Evolutionary conservation across 257 asterid genomes (phyloP).

Genomic region (Petunia secreta): DNA sequence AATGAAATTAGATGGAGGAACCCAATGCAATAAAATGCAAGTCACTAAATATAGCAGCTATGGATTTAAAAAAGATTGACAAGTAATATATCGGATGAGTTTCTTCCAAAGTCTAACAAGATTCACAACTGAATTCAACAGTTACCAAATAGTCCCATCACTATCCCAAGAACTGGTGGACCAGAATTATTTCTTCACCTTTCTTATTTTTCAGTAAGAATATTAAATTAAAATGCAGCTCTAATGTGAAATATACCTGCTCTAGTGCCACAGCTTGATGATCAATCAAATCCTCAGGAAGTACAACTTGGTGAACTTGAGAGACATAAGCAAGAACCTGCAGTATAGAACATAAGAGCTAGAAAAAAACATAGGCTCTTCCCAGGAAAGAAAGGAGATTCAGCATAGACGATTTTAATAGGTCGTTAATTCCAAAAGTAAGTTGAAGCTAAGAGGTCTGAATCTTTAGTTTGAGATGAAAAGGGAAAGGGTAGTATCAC

Average conservation of each 20-base stretch:
- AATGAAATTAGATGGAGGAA: background rate
- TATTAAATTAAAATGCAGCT: slow-evolving; percentile 23
- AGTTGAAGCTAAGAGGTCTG: background rate
- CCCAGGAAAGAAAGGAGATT: slow-evolving; percentile 4
- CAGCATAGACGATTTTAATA: background rate
- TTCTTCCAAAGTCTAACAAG: slow-evolving; percentile 1
- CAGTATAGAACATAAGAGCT: slow-evolving; percentile 31
- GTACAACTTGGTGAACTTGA: slow-evolving; percentile 86
- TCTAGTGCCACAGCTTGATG: slow-evolving; percentile 70
- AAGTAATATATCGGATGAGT: background rate
- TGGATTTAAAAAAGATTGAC: background rate
- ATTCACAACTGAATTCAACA: background rate
- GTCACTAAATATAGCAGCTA: background rate
- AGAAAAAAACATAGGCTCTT: background rate
- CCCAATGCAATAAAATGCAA: background rate
- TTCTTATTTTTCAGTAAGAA: background rate
- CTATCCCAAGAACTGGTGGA: background rate
- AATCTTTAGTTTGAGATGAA: slow-evolving; percentile 12
- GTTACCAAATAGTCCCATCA: background rate
- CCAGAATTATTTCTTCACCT: slow-evolving; percentile 1
- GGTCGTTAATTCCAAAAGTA: slow-evolving; percentile 8
- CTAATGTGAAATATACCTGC: slow-evolving; percentile 53
- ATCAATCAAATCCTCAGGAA: slow-evolving; percentile 77
- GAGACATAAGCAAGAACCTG: slow-evolving; percentile 98
- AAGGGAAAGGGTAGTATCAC: background rate